Base-by-base conservation (phyloP, 2,329 filamentous ascomycete species). In the Sarocladiaceae sp. region DNA sequence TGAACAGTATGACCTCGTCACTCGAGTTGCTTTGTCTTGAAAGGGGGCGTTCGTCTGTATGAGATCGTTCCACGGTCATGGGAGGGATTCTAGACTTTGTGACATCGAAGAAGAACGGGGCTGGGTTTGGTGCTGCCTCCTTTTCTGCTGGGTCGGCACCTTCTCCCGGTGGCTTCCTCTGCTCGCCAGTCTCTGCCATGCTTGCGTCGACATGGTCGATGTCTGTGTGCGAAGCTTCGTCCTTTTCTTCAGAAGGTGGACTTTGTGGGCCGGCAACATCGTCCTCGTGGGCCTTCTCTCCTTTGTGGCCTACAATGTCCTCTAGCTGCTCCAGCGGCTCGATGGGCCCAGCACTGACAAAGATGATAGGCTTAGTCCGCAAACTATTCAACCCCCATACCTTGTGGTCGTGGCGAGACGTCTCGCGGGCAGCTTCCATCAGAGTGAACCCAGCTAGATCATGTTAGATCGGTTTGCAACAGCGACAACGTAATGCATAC, bases 1-100 rank as follows among this genome's bases (percentile, higher is more conserved):
- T 74, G 57, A 86, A 88, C 0, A 87, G 55, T 37, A 89, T 80
- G 4, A 88, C 68, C 51, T 95, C 87, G 39, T 86, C 62, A 54
- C 82, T 85, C 0, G 83, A 86, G 37, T 48, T 57, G 27, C 50
- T 57, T 9, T 55, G 54, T 18, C 37, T 41, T 5, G 37, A 41
- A 3, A 19, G 21, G 3, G 37, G 7, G 12, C 37, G 37, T 19
- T 40, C 24, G 24, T 43, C 32, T 15, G 18, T 3, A 6, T 15
- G 13, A n/a, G 18, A n/a, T 18, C 10, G 10, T 29, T 4, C 9
- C 4, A 27, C 19, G 37, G 37, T n/a, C 11, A 7, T 35, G 16
- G n/a, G 4, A 9, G 37, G 29, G 19, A 15, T 18, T 4, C 20
- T 24, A 18, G 10, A 10, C 3, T 11, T 29, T 6, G 33, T 16